Percentiles rank a stretch among this genome's conserved stretches.
Conservation (phyloP, 345 rosid species). For the Bruguiera sexangula region DNA sequence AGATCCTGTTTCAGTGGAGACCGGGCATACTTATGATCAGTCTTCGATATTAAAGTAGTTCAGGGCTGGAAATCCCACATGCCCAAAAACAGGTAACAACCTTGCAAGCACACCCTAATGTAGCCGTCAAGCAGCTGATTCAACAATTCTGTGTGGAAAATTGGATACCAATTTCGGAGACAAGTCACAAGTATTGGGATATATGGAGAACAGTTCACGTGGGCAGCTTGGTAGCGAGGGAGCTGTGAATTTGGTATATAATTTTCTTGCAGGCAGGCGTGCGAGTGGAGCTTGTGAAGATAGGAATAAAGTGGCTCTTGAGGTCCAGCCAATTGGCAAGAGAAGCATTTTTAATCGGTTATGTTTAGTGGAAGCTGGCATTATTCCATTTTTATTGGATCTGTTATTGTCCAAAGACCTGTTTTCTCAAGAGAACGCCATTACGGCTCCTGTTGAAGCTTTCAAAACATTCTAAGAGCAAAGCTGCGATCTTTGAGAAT, state of each 20-base stretch:
- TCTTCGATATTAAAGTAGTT: not conserved
- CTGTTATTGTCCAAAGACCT: constrained; percentile 40
- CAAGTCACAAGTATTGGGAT: constrained; percentile 34
- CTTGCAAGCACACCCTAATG: not conserved
- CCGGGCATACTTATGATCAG: not conserved
- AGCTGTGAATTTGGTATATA: constrained; percentile 45
- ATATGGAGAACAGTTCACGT: constrained; percentile 28
- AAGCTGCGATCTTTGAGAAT: constrained; percentile 43
- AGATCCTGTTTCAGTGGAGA: not conserved
- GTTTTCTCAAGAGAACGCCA: constrained; percentile 55
- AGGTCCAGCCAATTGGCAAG: constrained; percentile 66
- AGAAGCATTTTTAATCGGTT: constrained; percentile 56
- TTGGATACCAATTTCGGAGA: constrained; percentile 25
- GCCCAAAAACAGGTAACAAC: not conserved
- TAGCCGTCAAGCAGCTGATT: not conserved
- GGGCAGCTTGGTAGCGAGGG: constrained; percentile 58
- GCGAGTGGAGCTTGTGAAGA: constrained; percentile 34
- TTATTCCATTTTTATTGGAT: constrained; percentile 42
- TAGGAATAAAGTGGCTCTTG: constrained; percentile 51
- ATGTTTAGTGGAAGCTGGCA: constrained; percentile 70
- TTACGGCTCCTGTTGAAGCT: constrained; percentile 62
- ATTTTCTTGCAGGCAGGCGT: constrained; percentile 44
- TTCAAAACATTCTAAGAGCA: constrained; percentile 58
- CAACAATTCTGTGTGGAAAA: constrained; percentile 46
- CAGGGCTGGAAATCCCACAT: not conserved